Base-by-base conservation (phyloP, 1,284 basidiomycete species). In the Leucoagaricus sp. region DNA sequence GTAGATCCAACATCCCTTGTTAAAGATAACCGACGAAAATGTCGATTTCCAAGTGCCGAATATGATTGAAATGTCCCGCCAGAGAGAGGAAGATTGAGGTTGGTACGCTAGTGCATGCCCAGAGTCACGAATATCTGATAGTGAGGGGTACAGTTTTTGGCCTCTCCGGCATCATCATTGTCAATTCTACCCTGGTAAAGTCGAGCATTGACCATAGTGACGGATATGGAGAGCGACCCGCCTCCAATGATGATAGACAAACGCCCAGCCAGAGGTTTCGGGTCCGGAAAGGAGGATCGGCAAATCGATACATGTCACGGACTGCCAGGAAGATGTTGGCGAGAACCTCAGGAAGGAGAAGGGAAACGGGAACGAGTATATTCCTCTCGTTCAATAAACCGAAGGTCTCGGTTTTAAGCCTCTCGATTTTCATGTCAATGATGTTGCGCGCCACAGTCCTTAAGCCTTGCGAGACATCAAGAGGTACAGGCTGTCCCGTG, bases 211-310 rank as follows among this genome's bases (percentile, higher is more conserved):
- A 66, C 76, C 77, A 78, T n/a, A 77, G 61, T 10, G 59, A 57
- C 0, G 72, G 62, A 53, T 64, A 68, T n/a, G 54, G 13, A 75
- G 49, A 4, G 74, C 72, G 19, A 72, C 64, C 1, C 62, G 58
- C 15, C 76, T 67, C 74, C 76, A 77, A 48, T 67, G 65, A 5
- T 60, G 66, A 53, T 67, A 76, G n/a, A 76, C 66, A 49, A 70
- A 64, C 8, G 68, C 69, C 25, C 75, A 62, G 60, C 59, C 63
- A 61, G 36, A 4, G 36, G 8, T 9, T 38, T n/a, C 23, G 21
- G 21, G 48, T 7, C 9, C 48, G 12, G 38, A 12, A 9, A 45
- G 4, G 25, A 49, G 60, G 23, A 61, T 62, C n/a, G 28, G 53
- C 45, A 19, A 15, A 13, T 6, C 19, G 25, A 19, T 19, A 33